Conservation (phyloP, 208 protist species). For the Leishmania martiniquensis region DNA sequence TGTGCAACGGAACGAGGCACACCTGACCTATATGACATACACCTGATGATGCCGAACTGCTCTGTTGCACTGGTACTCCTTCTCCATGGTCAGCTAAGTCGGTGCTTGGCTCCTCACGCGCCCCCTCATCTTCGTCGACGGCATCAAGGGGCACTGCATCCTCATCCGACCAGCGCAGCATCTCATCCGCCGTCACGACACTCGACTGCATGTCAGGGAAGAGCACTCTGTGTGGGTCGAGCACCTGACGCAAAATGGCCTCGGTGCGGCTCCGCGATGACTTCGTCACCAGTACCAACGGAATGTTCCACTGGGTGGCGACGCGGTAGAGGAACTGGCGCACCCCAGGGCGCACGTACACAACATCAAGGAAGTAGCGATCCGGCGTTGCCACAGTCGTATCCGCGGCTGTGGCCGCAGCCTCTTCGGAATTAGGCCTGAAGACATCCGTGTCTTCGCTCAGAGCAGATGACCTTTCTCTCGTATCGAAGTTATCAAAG, state of each 20-base stretch:
- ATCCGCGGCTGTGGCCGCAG: background rate
- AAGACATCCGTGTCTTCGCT: background rate
- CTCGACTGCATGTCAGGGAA: conserved; percentile 32
- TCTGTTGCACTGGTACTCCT: background rate
- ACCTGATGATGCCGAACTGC: background rate
- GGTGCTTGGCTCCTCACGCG: background rate
- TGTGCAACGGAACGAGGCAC: too few relatives aligned
- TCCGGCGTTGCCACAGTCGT: background rate
- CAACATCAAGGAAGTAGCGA: conserved; percentile 39
- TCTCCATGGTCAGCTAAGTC: background rate
- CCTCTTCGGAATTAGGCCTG: background rate
- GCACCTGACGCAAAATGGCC: conserved; percentile 57
- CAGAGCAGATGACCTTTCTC: background rate
- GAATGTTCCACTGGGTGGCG: conserved; percentile 73
- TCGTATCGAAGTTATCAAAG: background rate
- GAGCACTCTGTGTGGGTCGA: conserved; percentile 65
- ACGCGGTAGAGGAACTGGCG: conserved; percentile 55
- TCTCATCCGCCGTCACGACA: conserved; percentile 36
- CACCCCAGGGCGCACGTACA: conserved; percentile 72
- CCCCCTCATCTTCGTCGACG: background rate
- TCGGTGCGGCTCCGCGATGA: conserved; percentile 58
- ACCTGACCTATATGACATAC: too few relatives aligned
- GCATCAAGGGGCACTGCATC: background rate
- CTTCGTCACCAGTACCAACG: conserved; percentile 78
- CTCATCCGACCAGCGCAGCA: conserved; percentile 17